These are phyloP conservation scores for Mucor mucedo DNA, from an alignment of 371 early-diverging fungal genomes.

Conservation along the genomic window DNA sequence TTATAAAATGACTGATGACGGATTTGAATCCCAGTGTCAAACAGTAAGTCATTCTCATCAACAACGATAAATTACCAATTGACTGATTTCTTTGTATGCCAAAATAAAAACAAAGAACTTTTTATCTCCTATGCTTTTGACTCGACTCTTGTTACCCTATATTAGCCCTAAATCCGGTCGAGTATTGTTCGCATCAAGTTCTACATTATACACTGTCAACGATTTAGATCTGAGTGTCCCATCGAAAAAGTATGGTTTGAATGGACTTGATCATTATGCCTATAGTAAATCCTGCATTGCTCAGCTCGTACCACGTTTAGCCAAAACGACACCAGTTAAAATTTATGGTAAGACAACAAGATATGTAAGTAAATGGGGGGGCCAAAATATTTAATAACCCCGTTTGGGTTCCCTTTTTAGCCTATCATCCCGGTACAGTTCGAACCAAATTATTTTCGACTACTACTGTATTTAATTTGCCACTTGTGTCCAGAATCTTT, in stretches of 20 bases:
- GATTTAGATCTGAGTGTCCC: constrained; percentile 25
- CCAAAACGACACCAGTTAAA: constrained; percentile 13
- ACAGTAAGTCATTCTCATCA: constrained; percentile 28
- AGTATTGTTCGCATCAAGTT: constrained; percentile 51
- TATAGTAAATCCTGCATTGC: constrained; percentile 47
- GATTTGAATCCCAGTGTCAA: constrained; percentile 73
- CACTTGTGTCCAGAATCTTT: constrained; percentile 30
- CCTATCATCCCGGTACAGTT: constrained; percentile 54
- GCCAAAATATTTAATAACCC: not conserved
- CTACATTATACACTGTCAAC: constrained; percentile 38
- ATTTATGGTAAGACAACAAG: constrained; percentile 27
- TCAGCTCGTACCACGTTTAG: constrained; percentile 24
- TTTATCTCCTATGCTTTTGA: constrained; percentile 40
- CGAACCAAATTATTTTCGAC: constrained; percentile 45
- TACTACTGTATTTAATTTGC: constrained; percentile 37
- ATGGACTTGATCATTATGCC: constrained; percentile 47
- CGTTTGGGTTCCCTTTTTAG: constrained; percentile 17
- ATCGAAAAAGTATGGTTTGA: constrained; percentile 17
- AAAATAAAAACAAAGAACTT: constrained; percentile 31
- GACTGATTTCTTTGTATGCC: not conserved
- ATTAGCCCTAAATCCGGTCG: constrained; percentile 28
- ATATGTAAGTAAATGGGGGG: too few species aligned
- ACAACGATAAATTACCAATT: not conserved
- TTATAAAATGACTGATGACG: constrained; percentile 62
- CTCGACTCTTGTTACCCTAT: constrained; percentile 36